Conservation (phyloP, 345 rosid genomes). For the Aethionema arabicum region DNA sequence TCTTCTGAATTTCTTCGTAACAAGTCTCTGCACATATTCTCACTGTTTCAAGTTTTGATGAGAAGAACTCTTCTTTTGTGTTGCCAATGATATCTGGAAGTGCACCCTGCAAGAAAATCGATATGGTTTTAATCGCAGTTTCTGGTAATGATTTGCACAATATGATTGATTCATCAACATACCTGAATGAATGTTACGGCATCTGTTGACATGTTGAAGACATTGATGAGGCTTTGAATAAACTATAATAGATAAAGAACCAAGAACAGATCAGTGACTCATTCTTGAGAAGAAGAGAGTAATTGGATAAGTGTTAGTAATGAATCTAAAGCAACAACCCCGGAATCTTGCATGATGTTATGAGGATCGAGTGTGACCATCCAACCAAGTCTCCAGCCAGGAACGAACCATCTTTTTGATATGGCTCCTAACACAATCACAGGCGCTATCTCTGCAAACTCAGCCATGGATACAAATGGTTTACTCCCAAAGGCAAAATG, state of each 20-base stretch:
- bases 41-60: slow-evolving; percentile 14
- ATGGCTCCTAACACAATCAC: slow-evolving; percentile 50
- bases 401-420: slow-evolving; percentile 59
- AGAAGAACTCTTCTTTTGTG: slow-evolving; percentile 45
- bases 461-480: slow-evolving; percentile 52
- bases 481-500: slow-evolving; percentile 46
- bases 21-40: slow-evolving; percentile 40
- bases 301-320: background rate
- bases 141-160: background rate
- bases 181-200: slow-evolving; percentile 61
- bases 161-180: background rate
- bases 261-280: background rate
- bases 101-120: slow-evolving; percentile 8
- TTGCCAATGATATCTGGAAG: slow-evolving; percentile 42
- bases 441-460: slow-evolving; percentile 50
- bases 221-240: slow-evolving; percentile 14
- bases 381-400: slow-evolving; percentile 68
- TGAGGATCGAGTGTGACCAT: slow-evolving; percentile 42
- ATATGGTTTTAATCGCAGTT: background rate
- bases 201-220: slow-evolving; percentile 33
- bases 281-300: background rate
- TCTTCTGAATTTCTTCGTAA: slow-evolving; percentile 39
- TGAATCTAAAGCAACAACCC: slow-evolving; percentile 30
- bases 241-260: slow-evolving; percentile 12
- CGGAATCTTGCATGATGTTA: slow-evolving; percentile 34